Percentiles rank a stretch among this genome's conserved stretches.
These are phyloP conservation scores for Micractinium conductrix DNA, from an alignment of 139 green algal genomes.

Conservation along the genomic window DNA sequence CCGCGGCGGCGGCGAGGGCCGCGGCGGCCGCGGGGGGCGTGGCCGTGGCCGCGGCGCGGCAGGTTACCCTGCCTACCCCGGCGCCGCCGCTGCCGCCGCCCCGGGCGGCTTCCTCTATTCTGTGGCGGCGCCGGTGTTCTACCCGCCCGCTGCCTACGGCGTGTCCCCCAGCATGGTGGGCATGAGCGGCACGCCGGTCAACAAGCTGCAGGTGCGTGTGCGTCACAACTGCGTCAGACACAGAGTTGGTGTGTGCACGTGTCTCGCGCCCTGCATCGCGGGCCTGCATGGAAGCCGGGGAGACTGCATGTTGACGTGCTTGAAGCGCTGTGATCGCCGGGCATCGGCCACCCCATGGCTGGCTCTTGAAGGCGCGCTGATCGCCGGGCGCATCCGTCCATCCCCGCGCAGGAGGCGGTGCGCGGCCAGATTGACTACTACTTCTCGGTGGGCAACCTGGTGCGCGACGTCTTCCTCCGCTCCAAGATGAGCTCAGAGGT, in stretches of 20 bases:
- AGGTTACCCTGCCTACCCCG: not conserved
- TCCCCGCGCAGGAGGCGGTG: slow-evolving; percentile 65
- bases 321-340: no score
- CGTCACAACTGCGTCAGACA: no score
- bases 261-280: no score
- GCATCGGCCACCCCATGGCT: no score
- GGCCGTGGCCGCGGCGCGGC: not conserved
- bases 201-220: slow-evolving; percentile 52
- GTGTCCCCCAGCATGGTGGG: slow-evolving; percentile 29
- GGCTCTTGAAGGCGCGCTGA: not conserved
- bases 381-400: not conserved
- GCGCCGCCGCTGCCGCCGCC: slow-evolving; percentile 14
- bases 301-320: no score
- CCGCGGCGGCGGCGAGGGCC: not conserved
- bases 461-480: slow-evolving; percentile 94
- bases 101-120: slow-evolving; percentile 38
- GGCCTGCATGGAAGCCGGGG: no score
- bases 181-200: slow-evolving; percentile 40
- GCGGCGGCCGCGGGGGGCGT: slow-evolving; percentile 8
- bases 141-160: slow-evolving; percentile 70
- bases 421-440: slow-evolving; percentile 96
- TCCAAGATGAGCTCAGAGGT: slow-evolving; percentile 90
- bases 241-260: no score
- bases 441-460: slow-evolving; percentile 95
- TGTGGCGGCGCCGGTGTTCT: slow-evolving; percentile 70